Base-by-base conservation (phyloP, 164 flowering plant species). In the Kalanchoe fedtschenkoi region DNA sequence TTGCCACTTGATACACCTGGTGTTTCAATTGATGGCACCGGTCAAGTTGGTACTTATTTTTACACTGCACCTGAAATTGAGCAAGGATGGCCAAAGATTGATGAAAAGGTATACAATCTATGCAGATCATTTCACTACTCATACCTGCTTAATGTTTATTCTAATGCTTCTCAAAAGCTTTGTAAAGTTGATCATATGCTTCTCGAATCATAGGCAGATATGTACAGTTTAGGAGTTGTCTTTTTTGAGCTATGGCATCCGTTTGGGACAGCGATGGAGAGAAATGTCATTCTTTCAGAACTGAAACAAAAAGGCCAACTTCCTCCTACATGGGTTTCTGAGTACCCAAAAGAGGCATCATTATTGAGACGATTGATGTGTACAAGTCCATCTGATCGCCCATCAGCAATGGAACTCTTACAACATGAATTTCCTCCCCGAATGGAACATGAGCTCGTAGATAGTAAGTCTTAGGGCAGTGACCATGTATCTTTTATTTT, bases 1-100 rank as follows among this genome's bases (percentile, higher is more conserved):
- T 66, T 78, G 56, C 80, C 90, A 39, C 43, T 76, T 13, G 96
- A 88, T 68, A 65, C 84, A 51, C 60, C 74, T 68, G 97, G 90
- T 66, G 75, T 81, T 68, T 86, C 96, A 51, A 37, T 75, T 63
- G 98, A 93, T 73, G 88, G 98, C 60, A 93, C 98, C 60, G 98
- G 98, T 73, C 89, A 82, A 82, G 80, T 89, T 68, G 98, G 98
- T 56, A 93, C 98, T 42, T 86, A 88, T 62, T 90, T 93, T 71
- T 93, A 93, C 66, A 88, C 98, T 64, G 98, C 98, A 28, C 98
- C 98, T 37, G 98, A 93, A 78, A 86, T 93, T 78, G 98, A 90
- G 83, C 98, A 93, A 77, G 88, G 86, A 33, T 93, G 98, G 97
- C 96, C 95, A 55, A 91, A 88, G 76, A 90, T 93, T 72, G 80